A percentile compares a stretch with the other conserved stretches of the same genome.
These are phyloP conservation scores for Tilletia caries DNA, from an alignment of 1,284 basidiomycete species.

Conservation along the genomic window DNA sequence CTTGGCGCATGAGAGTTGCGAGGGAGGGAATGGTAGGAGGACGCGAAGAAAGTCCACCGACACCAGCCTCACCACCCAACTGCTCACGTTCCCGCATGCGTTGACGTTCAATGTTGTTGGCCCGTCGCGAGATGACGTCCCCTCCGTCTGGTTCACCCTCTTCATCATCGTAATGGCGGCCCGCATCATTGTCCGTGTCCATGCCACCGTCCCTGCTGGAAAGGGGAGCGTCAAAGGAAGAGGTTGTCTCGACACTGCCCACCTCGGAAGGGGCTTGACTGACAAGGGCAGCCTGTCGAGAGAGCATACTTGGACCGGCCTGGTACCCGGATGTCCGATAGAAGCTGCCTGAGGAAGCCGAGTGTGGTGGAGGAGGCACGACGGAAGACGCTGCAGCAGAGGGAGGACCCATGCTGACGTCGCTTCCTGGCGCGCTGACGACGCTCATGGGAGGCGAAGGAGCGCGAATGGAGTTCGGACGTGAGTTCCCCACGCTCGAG, in stretches of 20 bases:
- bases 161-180: not conserved
- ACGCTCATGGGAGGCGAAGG: not conserved
- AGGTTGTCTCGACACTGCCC: slow-evolving; percentile 28
- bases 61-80: slow-evolving; percentile 44
- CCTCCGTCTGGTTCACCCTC: slow-evolving; percentile 21
- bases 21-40: slow-evolving; percentile 25
- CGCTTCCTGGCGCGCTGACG: not conserved
- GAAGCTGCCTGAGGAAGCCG: not conserved
- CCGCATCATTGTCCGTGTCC: not conserved
- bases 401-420: slow-evolving; percentile 7
- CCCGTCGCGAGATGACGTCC: slow-evolving; percentile 32
- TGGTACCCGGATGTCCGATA: not conserved
- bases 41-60: slow-evolving; percentile 32
- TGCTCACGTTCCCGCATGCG: slow-evolving; percentile 43
- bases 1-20: slow-evolving; percentile 20
- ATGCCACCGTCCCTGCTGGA: slow-evolving; percentile 6
- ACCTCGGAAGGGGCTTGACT: slow-evolving; percentile 40
- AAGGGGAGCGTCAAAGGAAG: slow-evolving; percentile 4
- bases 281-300: slow-evolving; percentile 27
- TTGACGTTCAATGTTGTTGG: slow-evolving; percentile 43
- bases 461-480: slow-evolving; percentile 5
- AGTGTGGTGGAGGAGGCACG: not conserved
- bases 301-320: slow-evolving; percentile 28
- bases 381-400: slow-evolving; percentile 7
- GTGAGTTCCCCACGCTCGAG: slow-evolving; percentile 10